These are phyloP conservation scores for Peziza echinospora DNA, from an alignment of 495 filamentous ascomycete genomes.

Conservation along the genomic window DNA sequence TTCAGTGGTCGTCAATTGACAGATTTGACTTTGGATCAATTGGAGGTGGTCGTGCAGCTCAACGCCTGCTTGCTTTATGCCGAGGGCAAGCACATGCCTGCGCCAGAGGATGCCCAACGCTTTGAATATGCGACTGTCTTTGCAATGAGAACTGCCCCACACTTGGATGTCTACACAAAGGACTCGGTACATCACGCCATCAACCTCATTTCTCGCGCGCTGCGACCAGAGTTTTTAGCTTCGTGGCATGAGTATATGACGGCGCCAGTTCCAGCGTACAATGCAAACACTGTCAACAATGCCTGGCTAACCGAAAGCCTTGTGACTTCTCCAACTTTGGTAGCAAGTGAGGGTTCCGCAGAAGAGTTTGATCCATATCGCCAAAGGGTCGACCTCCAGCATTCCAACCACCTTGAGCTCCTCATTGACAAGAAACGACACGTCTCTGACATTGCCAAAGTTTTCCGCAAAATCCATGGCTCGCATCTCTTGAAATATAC, in stretches of 20 bases:
- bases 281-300: conserved; percentile 9
- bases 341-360: conserved; percentile 26
- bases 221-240: background rate
- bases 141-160: background rate
- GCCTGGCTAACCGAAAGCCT: conserved; percentile 7
- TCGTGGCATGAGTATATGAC: background rate
- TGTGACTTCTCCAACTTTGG: conserved; percentile 8
- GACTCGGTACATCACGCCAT: background rate
- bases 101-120: background rate
- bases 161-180: background rate
- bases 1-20: background rate
- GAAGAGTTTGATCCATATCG: conserved; percentile 81
- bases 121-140: background rate
- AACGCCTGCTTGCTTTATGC: background rate
- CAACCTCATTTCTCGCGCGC: background rate
- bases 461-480: conserved; percentile 32
- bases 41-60: background rate
- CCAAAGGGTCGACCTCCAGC: conserved; percentile 72
- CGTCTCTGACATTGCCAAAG: conserved; percentile 57
- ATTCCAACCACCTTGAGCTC: conserved; percentile 71
- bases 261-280: background rate
- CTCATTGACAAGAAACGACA: conserved; percentile 56
- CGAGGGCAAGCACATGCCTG: background rate
- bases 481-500: conserved; percentile 23
- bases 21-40: background rate